Evolutionary conservation across 805 yeast species (phyloP).

Genomic region (Diddensiella transvaalensis): DNA sequence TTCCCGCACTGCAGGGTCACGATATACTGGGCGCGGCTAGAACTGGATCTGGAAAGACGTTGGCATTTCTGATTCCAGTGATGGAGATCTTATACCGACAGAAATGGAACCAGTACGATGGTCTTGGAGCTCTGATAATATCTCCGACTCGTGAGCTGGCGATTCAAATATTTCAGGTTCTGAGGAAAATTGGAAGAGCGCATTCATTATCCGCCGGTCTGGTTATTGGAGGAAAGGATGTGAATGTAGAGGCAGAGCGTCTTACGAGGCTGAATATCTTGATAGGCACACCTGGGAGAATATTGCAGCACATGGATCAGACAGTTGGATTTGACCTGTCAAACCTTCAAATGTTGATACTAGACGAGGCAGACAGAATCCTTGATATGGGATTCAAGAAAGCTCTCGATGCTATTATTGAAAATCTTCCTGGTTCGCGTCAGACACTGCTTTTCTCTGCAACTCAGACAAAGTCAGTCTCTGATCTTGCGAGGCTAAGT

Average conservation of each 20-base stretch:
- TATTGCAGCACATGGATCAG: conserved; percentile 87
- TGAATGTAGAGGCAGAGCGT: conserved; percentile 75
- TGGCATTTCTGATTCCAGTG: conserved; percentile 81
- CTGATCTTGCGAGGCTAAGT: conserved; percentile 78
- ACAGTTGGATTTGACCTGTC: conserved; percentile 73
- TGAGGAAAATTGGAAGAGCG: conserved; percentile 73
- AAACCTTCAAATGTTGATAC: conserved; percentile 71
- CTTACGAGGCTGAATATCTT: conserved; percentile 74
- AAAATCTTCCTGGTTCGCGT: conserved; percentile 72
- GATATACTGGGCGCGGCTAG: conserved; percentile 86
- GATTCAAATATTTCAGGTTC: conserved; percentile 83
- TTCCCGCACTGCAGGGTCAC: conserved; percentile 67
- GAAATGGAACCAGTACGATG: conserved; percentile 78
- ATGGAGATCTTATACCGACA: conserved; percentile 57
- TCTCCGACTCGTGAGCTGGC: conserved; percentile 92
- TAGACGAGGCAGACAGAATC: conserved; percentile 92
- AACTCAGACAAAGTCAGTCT: conserved; percentile 79
- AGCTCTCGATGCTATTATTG: conserved; percentile 74
- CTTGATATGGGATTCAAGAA: conserved; percentile 90
- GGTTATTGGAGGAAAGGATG: conserved; percentile 92
- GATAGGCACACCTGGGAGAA: conserved; percentile 89
- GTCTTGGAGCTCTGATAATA: conserved; percentile 83
- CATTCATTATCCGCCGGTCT: conserved; percentile 81
- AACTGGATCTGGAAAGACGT: conserved; percentile 88
- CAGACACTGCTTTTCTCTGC: conserved; percentile 87